A percentile compares a stretch with the other conserved stretches of the same genome.
phyloP scores from a whole-genome alignment of 371 early-diverging fungal species.

The Choanephora cucurbitarum region DNA sequence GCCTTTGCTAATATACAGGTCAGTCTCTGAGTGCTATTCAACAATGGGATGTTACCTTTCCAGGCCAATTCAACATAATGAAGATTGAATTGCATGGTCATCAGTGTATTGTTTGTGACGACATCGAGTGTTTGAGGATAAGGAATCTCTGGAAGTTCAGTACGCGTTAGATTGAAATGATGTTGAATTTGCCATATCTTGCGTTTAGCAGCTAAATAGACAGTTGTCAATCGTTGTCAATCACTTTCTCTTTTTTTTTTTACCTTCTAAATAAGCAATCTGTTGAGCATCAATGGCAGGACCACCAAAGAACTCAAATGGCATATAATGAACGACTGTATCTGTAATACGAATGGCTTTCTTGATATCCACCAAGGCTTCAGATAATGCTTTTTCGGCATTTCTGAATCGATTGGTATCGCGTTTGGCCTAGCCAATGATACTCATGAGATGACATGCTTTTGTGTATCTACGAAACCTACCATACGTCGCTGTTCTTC shows the following conservation, averaged over 20 bases:
- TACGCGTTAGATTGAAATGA: constrained; percentile 36
- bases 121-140: constrained; percentile 41
- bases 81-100: constrained; percentile 28
- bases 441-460: no score
- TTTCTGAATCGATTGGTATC: constrained; percentile 33
- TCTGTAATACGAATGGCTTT: constrained; percentile 30
- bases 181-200: constrained; percentile 37
- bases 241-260: background rate
- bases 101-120: constrained; percentile 37
- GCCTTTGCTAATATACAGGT: constrained; percentile 15
- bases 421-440: constrained; percentile 33
- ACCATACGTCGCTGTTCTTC: constrained; percentile 29
- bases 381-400: constrained; percentile 31
- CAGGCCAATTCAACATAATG: constrained; percentile 39
- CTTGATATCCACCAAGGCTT: constrained; percentile 22
- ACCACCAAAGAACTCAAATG: constrained; percentile 46
- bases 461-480: no score
- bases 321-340: constrained; percentile 30
- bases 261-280: constrained; percentile 38
- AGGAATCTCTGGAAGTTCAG: constrained; percentile 45
- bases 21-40: no score
- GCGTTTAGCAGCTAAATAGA: constrained; percentile 18
- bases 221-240: background rate
- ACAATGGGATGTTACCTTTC: no score
- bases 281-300: constrained; percentile 41